Evolutionary conservation across 352 stramenopile species (phyloP).

Genomic region (Globisporangium irregulare): DNA sequence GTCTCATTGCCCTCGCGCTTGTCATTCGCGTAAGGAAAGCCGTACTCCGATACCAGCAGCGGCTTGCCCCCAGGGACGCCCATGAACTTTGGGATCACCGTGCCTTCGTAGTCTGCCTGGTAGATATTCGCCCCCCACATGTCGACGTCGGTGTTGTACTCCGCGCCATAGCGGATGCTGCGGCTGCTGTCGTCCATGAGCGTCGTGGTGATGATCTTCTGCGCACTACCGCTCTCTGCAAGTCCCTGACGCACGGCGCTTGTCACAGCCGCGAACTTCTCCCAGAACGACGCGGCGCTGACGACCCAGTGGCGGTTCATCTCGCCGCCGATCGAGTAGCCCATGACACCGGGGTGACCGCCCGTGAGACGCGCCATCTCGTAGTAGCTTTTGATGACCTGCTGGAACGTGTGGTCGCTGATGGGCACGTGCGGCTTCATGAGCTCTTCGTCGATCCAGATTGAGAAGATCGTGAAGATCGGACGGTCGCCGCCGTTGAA

Average conservation of each 20-base stretch:
- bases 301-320: constrained; percentile 72
- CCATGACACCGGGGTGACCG: constrained; percentile 51
- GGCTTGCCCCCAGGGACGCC: constrained; percentile 39
- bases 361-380: constrained; percentile 57
- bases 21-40: constrained; percentile 54
- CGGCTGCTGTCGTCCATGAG: constrained; percentile 62
- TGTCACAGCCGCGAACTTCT: constrained; percentile 54
- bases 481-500: constrained; percentile 54
- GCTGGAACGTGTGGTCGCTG: constrained; percentile 35
- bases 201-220: constrained; percentile 80
- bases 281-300: constrained; percentile 50
- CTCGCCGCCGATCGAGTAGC: constrained; percentile 72
- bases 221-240: constrained; percentile 35
- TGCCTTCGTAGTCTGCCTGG: constrained; percentile 55
- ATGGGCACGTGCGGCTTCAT: constrained; percentile 37
- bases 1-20: constrained; percentile 32
- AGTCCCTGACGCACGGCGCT: constrained; percentile 47
- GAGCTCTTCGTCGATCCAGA: constrained; percentile 64
- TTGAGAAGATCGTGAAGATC: constrained; percentile 70
- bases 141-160: constrained; percentile 52
- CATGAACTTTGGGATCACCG: constrained; percentile 52
- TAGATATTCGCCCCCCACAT: constrained; percentile 76
- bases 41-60: constrained; percentile 63
- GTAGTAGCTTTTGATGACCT: constrained; percentile 52
- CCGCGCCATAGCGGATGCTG: constrained; percentile 44